These are phyloP conservation scores for Yarrowia galli DNA, from an alignment of 1,139 yeast genomes.

Conservation along the genomic window DNA sequence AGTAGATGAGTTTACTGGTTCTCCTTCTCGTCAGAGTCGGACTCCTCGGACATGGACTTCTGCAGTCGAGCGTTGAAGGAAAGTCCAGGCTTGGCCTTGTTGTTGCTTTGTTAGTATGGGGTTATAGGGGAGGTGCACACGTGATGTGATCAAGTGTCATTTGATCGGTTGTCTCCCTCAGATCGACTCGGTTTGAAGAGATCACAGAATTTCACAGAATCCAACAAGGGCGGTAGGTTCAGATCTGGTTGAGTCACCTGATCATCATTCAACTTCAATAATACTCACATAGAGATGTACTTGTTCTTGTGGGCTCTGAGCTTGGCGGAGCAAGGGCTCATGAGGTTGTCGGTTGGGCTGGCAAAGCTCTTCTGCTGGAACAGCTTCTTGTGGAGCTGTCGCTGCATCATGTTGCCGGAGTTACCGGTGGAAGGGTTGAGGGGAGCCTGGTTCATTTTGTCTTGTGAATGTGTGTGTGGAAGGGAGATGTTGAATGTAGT, in stretches of 20 bases:
- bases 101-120: constrained; percentile 20
- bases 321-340: constrained; percentile 66
- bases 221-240: too few species aligned
- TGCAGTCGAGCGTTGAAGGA: constrained; percentile 33
- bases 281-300: constrained; percentile 50
- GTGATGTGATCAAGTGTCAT: background rate
- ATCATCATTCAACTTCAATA: background rate
- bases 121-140: background rate
- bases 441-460: constrained; percentile 33
- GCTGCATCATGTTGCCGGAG: constrained; percentile 38
- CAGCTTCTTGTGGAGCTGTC: constrained; percentile 36
- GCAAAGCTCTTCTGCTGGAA: constrained; percentile 51
- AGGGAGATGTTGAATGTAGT: background rate
- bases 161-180: too few species aligned
- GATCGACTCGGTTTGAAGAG: too few species aligned
- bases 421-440: constrained; percentile 32
- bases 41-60: constrained; percentile 32
- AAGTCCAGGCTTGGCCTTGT: constrained; percentile 26
- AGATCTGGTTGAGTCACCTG: background rate
- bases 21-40: constrained; percentile 33
- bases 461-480: constrained; percentile 3
- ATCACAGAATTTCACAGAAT: too few species aligned
- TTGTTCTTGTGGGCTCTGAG: constrained; percentile 58
- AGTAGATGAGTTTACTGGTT: constrained; percentile 1
- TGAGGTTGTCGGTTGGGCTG: constrained; percentile 64